Conservation (phyloP, 805 yeast genomes). For the Saturnispora mendoncae region DNA sequence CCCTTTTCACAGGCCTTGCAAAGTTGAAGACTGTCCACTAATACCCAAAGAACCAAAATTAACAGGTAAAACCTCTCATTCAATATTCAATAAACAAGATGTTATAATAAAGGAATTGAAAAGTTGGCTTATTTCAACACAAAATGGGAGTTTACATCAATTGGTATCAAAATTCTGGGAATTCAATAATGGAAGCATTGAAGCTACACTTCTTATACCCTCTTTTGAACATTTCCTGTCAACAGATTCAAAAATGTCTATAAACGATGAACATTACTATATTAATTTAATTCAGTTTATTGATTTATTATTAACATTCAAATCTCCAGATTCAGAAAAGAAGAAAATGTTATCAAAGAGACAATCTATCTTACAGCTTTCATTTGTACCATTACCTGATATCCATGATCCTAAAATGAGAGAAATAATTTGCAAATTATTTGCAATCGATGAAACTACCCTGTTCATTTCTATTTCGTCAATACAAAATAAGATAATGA, state of each 20-base stretch:
- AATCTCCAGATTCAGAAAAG: constrained; percentile 11
- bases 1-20: constrained; percentile 13
- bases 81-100: constrained; percentile 20
- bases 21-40: constrained; percentile 17
- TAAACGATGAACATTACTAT: constrained; percentile 8
- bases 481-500: constrained; percentile 5
- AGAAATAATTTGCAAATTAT: constrained; percentile 9
- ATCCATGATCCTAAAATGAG: constrained; percentile 13
- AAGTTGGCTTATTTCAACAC: constrained; percentile 14
- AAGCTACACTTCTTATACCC: not conserved
- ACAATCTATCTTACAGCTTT: constrained; percentile 6
- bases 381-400: constrained; percentile 14
- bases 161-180: not conserved
- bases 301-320: constrained; percentile 15
- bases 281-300: constrained; percentile 12
- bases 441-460: constrained; percentile 6
- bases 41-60: constrained; percentile 18
- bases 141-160: constrained; percentile 3
- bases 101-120: constrained; percentile 19
- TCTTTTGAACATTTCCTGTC: constrained; percentile 6
- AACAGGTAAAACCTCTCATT: constrained; percentile 16
- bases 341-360: constrained; percentile 8
- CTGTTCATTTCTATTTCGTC: constrained; percentile 6
- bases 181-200: not conserved
- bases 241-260: not conserved